Percentiles rank a stretch among this genome's conserved stretches.
Evolutionary conservation across 1,284 basidiomycete species (phyloP).

Genomic region (Porodaedalea pini): DNA sequence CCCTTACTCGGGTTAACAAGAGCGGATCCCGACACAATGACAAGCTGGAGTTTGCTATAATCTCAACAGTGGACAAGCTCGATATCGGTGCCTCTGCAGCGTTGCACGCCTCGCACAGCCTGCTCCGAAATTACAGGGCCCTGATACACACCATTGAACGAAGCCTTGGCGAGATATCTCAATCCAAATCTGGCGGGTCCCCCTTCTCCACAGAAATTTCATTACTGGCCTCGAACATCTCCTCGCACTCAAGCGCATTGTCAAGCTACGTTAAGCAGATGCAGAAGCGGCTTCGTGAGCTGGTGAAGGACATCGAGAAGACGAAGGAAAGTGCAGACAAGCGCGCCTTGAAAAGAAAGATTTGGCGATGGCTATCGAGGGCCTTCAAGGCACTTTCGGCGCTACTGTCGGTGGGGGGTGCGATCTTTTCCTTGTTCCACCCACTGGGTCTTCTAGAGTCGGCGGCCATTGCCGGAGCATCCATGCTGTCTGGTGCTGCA

Average conservation of each 20-base stretch:
- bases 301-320: conserved; percentile 14
- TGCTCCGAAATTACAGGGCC: conserved; percentile 7
- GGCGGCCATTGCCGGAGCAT: conserved; percentile 6
- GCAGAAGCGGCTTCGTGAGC: conserved; percentile 5
- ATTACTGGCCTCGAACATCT: background rate
- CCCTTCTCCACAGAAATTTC: conserved; percentile 8
- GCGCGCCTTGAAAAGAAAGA: conserved; percentile 8
- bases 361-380: conserved; percentile 13
- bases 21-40: conserved; percentile 4
- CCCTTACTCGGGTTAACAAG: background rate
- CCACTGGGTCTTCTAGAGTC: conserved; percentile 14
- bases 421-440: conserved; percentile 11
- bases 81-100: conserved; percentile 5
- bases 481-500: conserved; percentile 8
- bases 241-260: conserved; percentile 3
- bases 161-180: conserved; percentile 1
- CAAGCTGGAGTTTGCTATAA: conserved; percentile 6
- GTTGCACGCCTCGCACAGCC: conserved; percentile 6
- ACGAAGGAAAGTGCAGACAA: conserved; percentile 11
- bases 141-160: conserved; percentile 5
- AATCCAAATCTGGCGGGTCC: conserved; percentile 3
- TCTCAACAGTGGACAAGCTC: conserved; percentile 8
- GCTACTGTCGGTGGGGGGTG: conserved; percentile 10
- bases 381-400: conserved; percentile 11
- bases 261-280: conserved; percentile 8